Evolutionary conservation across 2,329 filamentous ascomycete genomes (phyloP), one percentile per base, ranked within the genome.

Genomic region (Sphaceloma murrayae): DNA sequence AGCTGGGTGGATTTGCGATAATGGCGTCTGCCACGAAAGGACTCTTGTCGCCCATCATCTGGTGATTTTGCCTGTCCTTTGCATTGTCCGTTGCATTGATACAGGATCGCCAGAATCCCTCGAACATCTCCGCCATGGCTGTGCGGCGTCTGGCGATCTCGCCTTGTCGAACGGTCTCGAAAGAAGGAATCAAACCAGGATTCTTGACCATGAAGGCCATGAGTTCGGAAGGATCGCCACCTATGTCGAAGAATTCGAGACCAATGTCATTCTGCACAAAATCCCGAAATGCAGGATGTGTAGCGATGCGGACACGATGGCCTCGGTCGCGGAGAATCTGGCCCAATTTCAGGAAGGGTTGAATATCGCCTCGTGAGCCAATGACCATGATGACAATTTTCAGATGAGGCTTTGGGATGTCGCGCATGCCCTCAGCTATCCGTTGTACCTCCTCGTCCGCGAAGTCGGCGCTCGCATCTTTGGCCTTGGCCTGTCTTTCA

Each of bases 131-230:
- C 2, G 75, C 81, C 80, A 89, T 88, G 36, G 76, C 73, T 3
- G 74, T 70, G 29, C 85, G 68, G 21, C 82, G 68, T 17, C 71
- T 68, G 0, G 78, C 75, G 47, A 89, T 79, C 52, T 89, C 84
- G 3, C 84, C 84, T 1, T 78, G 74, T 49, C 76, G 79, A 45
- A 89, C 74, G 0, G 80, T 81, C 49, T 84, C 76, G 17, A 88
- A 65, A 1, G 73, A 81, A 0, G 85, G 84, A 2, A 91, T 82
- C 60, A 89, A 69, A 3, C 83, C 82, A 1, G 70, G 82, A 54
- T 89, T 87, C 64, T 86, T 86, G 24, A 88, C 82, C 85, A 91
- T 89, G 59, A 87, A 89, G 0, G 82, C 80, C 85, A 89, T 89
- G 1, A 91, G 67, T 60, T 88, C 82, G 0, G 80, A 77, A 2